phyloP scores from a whole-genome alignment of 2,329 filamentous ascomycete species.

The Orbilia javanica region DNA sequence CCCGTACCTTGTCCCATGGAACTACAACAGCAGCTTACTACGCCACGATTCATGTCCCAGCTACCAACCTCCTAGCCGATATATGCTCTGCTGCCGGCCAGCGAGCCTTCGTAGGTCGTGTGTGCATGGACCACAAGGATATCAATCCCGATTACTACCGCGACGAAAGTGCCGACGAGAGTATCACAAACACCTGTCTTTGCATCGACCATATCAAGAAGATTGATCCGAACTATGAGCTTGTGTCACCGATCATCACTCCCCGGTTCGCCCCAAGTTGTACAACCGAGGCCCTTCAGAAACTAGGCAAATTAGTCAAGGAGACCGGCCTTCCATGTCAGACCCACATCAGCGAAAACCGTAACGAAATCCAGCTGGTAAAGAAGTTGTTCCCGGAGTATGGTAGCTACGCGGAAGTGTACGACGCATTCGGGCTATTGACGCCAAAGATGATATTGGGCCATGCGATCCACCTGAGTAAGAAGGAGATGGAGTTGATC shows the following conservation, averaged over 20 bases:
- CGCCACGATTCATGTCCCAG: conserved; percentile 85
- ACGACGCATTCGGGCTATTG: conserved; percentile 79
- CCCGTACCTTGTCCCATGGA: conserved; percentile 85
- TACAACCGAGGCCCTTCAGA: conserved; percentile 72
- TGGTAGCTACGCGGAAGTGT: conserved; percentile 79
- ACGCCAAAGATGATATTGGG: conserved; percentile 82
- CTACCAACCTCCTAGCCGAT: conserved; percentile 91
- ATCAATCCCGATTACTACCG: conserved; percentile 82
- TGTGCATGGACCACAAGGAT: conserved; percentile 85
- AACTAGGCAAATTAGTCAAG: conserved; percentile 74
- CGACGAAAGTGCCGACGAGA: conserved; percentile 75
- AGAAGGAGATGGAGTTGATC: conserved; percentile 76
- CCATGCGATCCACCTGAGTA: conserved; percentile 82
- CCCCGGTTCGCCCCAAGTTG: conserved; percentile 77
- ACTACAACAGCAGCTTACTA: conserved; percentile 97
- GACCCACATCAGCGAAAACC: conserved; percentile 91
- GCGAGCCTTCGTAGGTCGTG: conserved; percentile 87
- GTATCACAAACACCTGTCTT: conserved; percentile 71
- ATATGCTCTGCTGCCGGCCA: conserved; percentile 85
- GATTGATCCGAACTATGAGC: conserved; percentile 75
- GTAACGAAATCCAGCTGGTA: conserved; percentile 79
- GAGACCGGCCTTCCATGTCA: conserved; percentile 78
- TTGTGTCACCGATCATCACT: conserved; percentile 85
- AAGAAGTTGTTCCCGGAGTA: conserved; percentile 75
- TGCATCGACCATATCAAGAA: conserved; percentile 75